These are phyloP conservation scores for Pelargonium fulgidum DNA, from an alignment of 441 rosid genomes.

Conservation along the genomic window DNA sequence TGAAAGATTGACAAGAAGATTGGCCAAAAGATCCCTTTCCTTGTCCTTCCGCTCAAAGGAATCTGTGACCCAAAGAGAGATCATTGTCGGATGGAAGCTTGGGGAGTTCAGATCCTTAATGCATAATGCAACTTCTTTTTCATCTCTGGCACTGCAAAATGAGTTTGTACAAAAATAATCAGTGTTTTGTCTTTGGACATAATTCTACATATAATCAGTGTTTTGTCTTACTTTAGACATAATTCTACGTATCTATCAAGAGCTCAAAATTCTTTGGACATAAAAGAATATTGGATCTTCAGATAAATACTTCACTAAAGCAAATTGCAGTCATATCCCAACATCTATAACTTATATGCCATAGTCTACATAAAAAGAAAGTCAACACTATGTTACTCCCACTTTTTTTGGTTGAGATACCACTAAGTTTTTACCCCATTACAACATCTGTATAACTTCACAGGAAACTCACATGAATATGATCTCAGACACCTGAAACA, in stretches of 20 bases:
- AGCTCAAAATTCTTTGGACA: too few species aligned
- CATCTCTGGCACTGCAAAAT: conserved; percentile 77
- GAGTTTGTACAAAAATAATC: not conserved
- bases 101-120: conserved; percentile 78
- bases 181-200: not conserved
- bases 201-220: not conserved
- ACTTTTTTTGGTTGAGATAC: too few species aligned
- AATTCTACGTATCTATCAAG: not conserved
- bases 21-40: conserved; percentile 77
- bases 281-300: too few species aligned
- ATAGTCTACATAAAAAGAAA: too few species aligned
- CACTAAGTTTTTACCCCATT: too few species aligned
- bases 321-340: too few species aligned
- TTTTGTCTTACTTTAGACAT: not conserved
- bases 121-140: conserved; percentile 80
- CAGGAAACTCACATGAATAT: too few species aligned
- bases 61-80: conserved; percentile 87
- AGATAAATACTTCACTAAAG: too few species aligned
- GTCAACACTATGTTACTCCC: too few species aligned
- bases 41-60: conserved; percentile 89
- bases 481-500: too few species aligned
- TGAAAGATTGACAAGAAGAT: conserved; percentile 68
- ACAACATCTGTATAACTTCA: too few species aligned
- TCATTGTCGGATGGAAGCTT: conserved; percentile 77
- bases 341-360: too few species aligned